These are phyloP conservation scores for Gossypium mustelinum DNA, from an alignment of 345 rosid genomes.

Conservation along the genomic window DNA sequence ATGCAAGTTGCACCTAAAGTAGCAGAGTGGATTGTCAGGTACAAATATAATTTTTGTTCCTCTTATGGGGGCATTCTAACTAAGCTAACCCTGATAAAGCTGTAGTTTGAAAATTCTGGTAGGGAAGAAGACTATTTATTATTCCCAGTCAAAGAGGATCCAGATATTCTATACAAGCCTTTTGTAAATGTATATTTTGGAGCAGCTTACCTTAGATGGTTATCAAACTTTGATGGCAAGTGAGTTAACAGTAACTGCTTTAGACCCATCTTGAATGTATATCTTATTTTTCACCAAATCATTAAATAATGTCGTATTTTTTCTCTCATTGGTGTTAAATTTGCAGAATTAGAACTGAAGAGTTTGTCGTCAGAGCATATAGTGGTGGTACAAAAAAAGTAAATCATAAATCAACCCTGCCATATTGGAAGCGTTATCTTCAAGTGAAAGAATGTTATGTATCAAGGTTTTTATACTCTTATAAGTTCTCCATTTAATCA, in stretches of 20 bases:
- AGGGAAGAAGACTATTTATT: constrained; percentile 65
- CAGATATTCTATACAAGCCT: constrained; percentile 74
- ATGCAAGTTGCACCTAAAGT: constrained; percentile 70
- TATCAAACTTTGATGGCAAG: constrained; percentile 64
- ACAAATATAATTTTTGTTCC: constrained; percentile 14
- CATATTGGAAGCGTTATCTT: constrained; percentile 79
- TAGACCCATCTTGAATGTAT: constrained; percentile 1
- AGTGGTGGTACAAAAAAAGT: constrained; percentile 78
- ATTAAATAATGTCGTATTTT: constrained; percentile 1
- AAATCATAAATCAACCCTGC: constrained; percentile 76
- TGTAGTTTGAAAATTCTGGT: constrained; percentile 25
- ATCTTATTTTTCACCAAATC: not conserved
- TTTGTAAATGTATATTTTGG: constrained; percentile 79
- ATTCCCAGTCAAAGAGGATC: constrained; percentile 51
- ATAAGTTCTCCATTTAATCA: not conserved
- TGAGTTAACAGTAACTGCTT: constrained; percentile 27
- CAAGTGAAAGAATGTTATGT: constrained; percentile 78
- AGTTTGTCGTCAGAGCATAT: constrained; percentile 83
- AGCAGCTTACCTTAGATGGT: constrained; percentile 81
- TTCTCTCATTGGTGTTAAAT: constrained; percentile 1
- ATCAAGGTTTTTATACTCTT: constrained; percentile 45
- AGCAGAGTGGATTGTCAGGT: constrained; percentile 77
- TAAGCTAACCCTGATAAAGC: constrained; percentile 6
- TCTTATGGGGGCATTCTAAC: not conserved
- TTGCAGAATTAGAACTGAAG: constrained; percentile 82